phyloP scores from a whole-genome alignment of 805 yeast species.

The Yamadazyma insecticola region DNA sequence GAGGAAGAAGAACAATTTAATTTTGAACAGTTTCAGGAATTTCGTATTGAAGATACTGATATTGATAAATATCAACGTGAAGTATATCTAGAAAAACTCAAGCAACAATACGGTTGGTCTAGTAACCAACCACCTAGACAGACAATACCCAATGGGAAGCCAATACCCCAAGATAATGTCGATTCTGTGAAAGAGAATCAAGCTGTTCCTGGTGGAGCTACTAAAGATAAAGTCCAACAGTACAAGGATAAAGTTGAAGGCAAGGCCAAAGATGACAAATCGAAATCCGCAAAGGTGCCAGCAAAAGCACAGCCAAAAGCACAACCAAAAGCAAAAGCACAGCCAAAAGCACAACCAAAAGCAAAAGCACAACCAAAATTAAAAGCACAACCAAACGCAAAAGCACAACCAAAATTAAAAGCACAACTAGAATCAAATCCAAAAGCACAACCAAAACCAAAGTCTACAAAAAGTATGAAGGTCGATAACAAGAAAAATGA shows the following conservation, averaged over 20 bases:
- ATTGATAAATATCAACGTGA: slow-evolving; percentile 8
- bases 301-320: slow-evolving; percentile 1
- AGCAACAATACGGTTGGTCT: slow-evolving; percentile 2
- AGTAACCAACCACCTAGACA: slow-evolving; percentile 1
- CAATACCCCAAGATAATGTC: too few relatives aligned
- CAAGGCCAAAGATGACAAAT: neutral
- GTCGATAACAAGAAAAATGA: too few relatives aligned
- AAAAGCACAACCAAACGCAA: neutral
- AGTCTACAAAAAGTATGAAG: neutral
- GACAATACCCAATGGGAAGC: slow-evolving; percentile 2
- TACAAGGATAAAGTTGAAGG: too few relatives aligned
- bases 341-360: slow-evolving; percentile 1
- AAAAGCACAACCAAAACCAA: slow-evolving; percentile 1
- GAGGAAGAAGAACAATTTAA: slow-evolving; percentile 7
- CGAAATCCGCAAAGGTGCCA: neutral
- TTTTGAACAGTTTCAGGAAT: slow-evolving; percentile 9
- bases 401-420: neutral
- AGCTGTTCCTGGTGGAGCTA: too few relatives aligned
- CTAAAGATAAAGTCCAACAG: too few relatives aligned
- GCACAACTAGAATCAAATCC: neutral
- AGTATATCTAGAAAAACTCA: slow-evolving; percentile 5
- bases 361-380: slow-evolving; percentile 1
- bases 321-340: neutral
- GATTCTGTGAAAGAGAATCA: too few relatives aligned
- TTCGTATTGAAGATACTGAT: slow-evolving; percentile 7